These are phyloP conservation scores for Boletus eberwhitei DNA, from an alignment of 768 basidiomycete genomes.

Conservation along the genomic window DNA sequence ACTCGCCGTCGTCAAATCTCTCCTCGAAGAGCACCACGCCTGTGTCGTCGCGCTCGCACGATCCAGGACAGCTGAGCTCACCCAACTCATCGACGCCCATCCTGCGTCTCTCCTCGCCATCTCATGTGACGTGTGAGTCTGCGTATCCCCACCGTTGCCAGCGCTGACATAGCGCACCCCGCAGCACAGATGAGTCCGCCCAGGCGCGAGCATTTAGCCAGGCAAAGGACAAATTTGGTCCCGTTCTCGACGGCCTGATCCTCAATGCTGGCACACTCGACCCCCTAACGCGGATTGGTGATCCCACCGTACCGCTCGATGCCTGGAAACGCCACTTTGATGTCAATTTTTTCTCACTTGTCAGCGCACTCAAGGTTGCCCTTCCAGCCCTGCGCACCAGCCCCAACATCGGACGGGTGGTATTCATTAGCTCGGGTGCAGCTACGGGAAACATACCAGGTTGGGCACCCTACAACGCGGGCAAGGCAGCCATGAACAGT, in stretches of 20 bases:
- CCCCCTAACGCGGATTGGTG: slow-evolving; percentile 60
- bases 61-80: slow-evolving; percentile 60
- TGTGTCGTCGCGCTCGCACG: slow-evolving; percentile 78
- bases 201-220: slow-evolving; percentile 53
- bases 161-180: neutral
- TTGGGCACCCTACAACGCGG: slow-evolving; percentile 82
- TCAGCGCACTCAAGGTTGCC: slow-evolving; percentile 63
- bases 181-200: slow-evolving; percentile 57
- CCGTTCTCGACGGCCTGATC: slow-evolving; percentile 67
- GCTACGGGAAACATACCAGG: slow-evolving; percentile 62
- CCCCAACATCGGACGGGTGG: slow-evolving; percentile 55
- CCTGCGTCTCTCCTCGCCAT: slow-evolving; percentile 46
- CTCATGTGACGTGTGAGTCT: slow-evolving; percentile 74
- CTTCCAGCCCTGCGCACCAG: slow-evolving; percentile 69
- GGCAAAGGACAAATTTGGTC: slow-evolving; percentile 52
- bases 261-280: slow-evolving; percentile 83
- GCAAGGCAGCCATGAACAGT: slow-evolving; percentile 89
- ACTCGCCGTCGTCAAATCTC: slow-evolving; percentile 66
- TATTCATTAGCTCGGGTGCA: slow-evolving; percentile 86
- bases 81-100: slow-evolving; percentile 42
- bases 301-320: slow-evolving; percentile 46
- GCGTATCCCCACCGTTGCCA: neutral
- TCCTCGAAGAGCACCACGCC: slow-evolving; percentile 60
- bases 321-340: slow-evolving; percentile 75
- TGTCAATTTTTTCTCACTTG: slow-evolving; percentile 83